Base-by-base conservation (phyloP, 139 green algal species). In the Chlamydomonas urium region DNA sequence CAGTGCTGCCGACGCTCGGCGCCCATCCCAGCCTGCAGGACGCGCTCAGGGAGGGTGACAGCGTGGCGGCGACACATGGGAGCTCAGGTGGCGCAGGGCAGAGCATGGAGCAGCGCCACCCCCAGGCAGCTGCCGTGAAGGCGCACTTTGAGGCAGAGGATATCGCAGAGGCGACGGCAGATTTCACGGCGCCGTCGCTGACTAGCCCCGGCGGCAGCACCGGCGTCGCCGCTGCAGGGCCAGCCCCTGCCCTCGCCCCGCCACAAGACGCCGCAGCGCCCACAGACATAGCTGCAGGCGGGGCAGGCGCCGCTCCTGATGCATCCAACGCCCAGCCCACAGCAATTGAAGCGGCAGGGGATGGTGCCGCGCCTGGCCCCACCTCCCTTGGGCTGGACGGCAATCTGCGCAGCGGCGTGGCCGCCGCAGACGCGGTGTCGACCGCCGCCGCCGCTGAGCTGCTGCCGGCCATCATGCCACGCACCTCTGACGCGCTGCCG, bases 401-500 rank as follows among this genome's bases (percentile, higher is more conserved):
- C n/a, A n/a, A n/a, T n/a, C 26, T 63, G 53, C 21, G 26, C 29
- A 63, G 53, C 29, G 53, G 53, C 10, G 19, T 63, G 6, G 21
- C 53, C 14, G 10, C 53, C 29, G 53, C 10, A 21, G 53, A 63
- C 6, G 53, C 53, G 6, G 10, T 63, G 10, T 14, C 53, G 10
- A 33, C 10, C n/a, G 53, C 53, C 26, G 19, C 53, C 24, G 29
- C 53, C 26, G 53, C 53, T 14, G 53, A 63, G 17, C 26, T 38
- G 2, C 59, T 75, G 33, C 79, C 79, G 0, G 74, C 81, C 24
- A 59, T 85, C 19, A 71, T 76, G 1, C 74, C 71, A 2, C 66
- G 79, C 33, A 85, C 72, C 1, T 65, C 62, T 6, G 65, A n/a
- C 1, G 80, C 75, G 21, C 63, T 86, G 38, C 31, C 75, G 1